Percentiles rank a stretch among this genome's conserved stretches.
Conservation (phyloP, 2,329 filamentous ascomycete genomes). For the Dothideomycetes sp. region DNA sequence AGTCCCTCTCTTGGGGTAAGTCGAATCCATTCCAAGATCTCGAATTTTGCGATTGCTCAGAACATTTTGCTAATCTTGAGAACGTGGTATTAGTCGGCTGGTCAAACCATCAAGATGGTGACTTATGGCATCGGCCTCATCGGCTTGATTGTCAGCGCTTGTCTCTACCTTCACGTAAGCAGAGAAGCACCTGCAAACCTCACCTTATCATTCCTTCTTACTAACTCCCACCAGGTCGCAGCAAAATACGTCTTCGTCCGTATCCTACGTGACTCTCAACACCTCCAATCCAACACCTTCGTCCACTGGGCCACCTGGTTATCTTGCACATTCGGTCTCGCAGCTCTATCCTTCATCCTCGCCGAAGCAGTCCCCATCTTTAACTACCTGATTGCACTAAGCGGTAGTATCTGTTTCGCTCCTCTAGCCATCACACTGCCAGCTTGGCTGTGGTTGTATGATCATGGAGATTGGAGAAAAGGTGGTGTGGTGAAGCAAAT, state of each 20-base stretch:
- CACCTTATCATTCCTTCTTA: background rate
- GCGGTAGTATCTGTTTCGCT: conserved; percentile 43
- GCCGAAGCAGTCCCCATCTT: conserved; percentile 48
- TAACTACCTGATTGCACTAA: conserved; percentile 42
- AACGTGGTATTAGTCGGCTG: no score
- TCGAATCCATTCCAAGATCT: background rate
- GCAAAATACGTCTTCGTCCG: conserved; percentile 50
- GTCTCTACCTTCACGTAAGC: conserved; percentile 36
- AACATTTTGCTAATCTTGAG: conserved; percentile 23
- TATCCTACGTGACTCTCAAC: conserved; percentile 41
- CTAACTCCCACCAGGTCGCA: conserved; percentile 26
- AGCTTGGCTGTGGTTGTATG: conserved; percentile 44
- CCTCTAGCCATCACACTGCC: conserved; percentile 42
- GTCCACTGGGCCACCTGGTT: conserved; percentile 47
- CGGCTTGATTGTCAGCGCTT: conserved; percentile 44
- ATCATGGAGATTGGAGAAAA: conserved; percentile 34
- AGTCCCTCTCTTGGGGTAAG: conserved; percentile 47
- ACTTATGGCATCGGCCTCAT: conserved; percentile 51
- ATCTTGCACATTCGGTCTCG: conserved; percentile 34
- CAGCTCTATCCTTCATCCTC: conserved; percentile 40
- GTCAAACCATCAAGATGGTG: conserved; percentile 50
- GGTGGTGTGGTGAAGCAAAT: conserved; percentile 29
- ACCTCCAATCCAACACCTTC: conserved; percentile 44
- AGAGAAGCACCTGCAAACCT: background rate
- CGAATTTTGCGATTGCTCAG: background rate